Evolutionary conservation across 2,329 filamentous ascomycete species (phyloP).

Genomic region (Tolypocladium ophioglossoides): DNA sequence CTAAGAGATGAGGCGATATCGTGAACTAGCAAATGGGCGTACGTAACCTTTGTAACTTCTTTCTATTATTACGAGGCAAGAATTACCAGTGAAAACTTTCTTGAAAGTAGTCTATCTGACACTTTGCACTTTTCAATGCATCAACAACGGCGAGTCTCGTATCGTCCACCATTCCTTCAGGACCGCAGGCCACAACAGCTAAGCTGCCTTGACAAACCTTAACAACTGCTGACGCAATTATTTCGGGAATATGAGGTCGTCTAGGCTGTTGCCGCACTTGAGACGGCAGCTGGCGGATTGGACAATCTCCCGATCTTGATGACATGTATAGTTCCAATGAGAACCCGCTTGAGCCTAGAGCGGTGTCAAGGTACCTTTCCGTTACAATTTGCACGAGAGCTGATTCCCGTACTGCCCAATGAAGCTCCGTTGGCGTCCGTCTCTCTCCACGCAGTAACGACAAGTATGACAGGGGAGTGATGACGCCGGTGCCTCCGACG

Average conservation of each 20-base stretch:
- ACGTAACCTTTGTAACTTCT: too few relatives aligned
- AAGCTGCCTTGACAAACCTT: constrained; percentile 14
- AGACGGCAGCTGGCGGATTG: constrained; percentile 6
- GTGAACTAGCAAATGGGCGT: too few relatives aligned
- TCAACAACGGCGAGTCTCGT: constrained; percentile 24
- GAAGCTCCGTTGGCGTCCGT: constrained; percentile 14
- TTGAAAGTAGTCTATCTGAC: constrained; percentile 7
- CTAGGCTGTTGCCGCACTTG: constrained; percentile 11
- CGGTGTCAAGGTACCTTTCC: constrained; percentile 18
- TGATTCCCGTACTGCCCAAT: constrained; percentile 33
- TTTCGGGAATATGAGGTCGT: constrained; percentile 21
- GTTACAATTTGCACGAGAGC: constrained; percentile 24
- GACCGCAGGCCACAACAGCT: constrained; percentile 34
- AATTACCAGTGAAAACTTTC: constrained; percentile 7
- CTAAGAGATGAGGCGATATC: too few relatives aligned
- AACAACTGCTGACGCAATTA: constrained; percentile 18
- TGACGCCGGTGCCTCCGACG: constrained; percentile 35
- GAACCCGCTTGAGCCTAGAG: constrained; percentile 17
- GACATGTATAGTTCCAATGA: constrained; percentile 27
- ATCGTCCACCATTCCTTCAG: constrained; percentile 33
- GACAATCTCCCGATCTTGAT: constrained; percentile 3
- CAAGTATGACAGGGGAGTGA: constrained; percentile 29
- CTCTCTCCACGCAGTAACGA: constrained; percentile 10
- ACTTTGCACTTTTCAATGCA: constrained; percentile 14
- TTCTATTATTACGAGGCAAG: too few relatives aligned